Percentiles rank a stretch among this genome's conserved stretches.
Evolutionary conservation across 768 basidiomycete species (phyloP).

Genomic region (Boletus rex-veris): DNA sequence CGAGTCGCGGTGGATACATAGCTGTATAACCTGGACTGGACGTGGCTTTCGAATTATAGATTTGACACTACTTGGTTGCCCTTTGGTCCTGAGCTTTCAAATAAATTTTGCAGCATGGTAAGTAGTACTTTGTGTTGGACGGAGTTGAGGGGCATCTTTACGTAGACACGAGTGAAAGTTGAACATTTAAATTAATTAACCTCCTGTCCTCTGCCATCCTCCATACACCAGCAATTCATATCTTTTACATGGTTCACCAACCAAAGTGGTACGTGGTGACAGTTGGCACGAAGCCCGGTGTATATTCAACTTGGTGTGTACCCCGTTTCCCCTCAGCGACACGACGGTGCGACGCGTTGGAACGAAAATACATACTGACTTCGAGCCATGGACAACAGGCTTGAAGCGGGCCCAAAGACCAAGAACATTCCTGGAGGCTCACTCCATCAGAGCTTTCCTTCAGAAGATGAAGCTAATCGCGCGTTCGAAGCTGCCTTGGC

Average conservation of each 20-base stretch:
- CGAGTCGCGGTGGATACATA: constrained; percentile 71
- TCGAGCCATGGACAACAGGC: constrained; percentile 34
- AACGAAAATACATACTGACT: constrained; percentile 27
- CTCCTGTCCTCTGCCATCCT: constrained; percentile 20
- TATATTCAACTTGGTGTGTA: constrained; percentile 29
- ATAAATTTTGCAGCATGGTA: neutral
- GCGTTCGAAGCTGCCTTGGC: constrained; percentile 29
- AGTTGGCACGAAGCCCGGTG: constrained; percentile 26
- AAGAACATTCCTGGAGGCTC: constrained; percentile 41
- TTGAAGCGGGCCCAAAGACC: constrained; percentile 43
- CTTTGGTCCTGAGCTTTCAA: neutral
- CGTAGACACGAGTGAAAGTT: constrained; percentile 15
- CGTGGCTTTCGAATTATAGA: constrained; percentile 4
- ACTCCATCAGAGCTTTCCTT: constrained; percentile 41
- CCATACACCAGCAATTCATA: neutral
- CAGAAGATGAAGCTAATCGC: constrained; percentile 40
- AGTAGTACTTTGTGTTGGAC: too few relatives aligned
- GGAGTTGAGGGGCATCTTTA: constrained; percentile 3
- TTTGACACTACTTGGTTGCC: constrained; percentile 8
- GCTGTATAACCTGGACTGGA: constrained; percentile 48
- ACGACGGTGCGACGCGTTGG: constrained; percentile 6
- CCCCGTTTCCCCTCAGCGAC: neutral
- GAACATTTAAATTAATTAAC: constrained; percentile 20
- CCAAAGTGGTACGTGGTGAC: constrained; percentile 30
- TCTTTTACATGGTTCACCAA: constrained; percentile 13